Evolutionary conservation across 352 stramenopile species (phyloP).

Genomic region (Globisporangium alternatum): DNA sequence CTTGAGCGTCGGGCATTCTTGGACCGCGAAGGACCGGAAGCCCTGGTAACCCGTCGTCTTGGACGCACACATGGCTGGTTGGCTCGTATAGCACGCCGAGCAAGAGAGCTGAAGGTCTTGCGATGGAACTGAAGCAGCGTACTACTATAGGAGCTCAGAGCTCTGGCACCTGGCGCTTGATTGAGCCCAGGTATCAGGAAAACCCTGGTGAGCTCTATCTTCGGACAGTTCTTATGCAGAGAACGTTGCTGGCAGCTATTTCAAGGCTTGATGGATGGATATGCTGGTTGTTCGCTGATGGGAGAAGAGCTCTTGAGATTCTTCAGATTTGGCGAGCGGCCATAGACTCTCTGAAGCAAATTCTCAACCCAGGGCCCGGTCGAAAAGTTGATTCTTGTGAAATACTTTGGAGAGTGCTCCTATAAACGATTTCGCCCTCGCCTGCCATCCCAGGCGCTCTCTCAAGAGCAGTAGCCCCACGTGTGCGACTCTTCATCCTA

Average conservation of each 20-base stretch:
- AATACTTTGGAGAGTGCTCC: no score
- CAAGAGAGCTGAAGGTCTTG: background rate
- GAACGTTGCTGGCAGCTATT: background rate
- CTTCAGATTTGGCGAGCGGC: no score
- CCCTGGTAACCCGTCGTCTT: conserved; percentile 73
- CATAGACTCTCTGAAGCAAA: no score
- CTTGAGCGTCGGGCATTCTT: conserved; percentile 74
- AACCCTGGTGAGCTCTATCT: background rate
- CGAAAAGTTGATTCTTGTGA: no score
- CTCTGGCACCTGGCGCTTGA: background rate
- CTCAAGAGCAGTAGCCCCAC: background rate
- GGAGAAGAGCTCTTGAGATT: background rate
- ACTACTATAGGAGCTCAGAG: background rate
- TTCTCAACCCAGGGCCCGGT: no score
- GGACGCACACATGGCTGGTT: conserved; percentile 32
- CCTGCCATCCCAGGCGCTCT: background rate
- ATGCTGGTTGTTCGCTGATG: background rate
- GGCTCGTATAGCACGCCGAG: no score
- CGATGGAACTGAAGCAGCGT: background rate
- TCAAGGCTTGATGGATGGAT: background rate
- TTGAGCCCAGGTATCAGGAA: background rate
- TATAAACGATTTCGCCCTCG: background rate
- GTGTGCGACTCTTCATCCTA: background rate
- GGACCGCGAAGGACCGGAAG: conserved; percentile 66
- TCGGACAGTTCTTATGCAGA: background rate